phyloP scores from a whole-genome alignment of 164 flowering plant genomes.

The Euptelea pleiosperma region DNA sequence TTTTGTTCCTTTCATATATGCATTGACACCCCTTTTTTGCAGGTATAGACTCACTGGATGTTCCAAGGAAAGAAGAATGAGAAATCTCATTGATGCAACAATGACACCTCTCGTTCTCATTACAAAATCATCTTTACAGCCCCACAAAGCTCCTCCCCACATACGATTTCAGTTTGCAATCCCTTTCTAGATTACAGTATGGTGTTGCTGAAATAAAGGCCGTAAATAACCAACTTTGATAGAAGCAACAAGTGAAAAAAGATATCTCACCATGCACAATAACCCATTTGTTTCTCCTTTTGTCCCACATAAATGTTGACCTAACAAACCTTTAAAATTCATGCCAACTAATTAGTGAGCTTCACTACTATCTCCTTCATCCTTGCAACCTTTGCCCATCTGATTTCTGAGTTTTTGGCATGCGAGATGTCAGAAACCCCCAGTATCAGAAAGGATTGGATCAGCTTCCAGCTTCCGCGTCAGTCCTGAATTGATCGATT shows the following conservation, averaged over 20 bases:
- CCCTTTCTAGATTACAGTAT: neutral
- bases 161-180: neutral
- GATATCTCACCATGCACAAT: too few relatives aligned
- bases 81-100: neutral
- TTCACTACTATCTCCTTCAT: too few relatives aligned
- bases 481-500: slow-evolving; percentile 47
- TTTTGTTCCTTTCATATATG: too few relatives aligned
- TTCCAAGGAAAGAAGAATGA: neutral
- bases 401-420: too few relatives aligned
- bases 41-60: too few relatives aligned
- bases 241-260: too few relatives aligned
- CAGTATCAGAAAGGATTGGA: too few relatives aligned
- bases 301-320: slow-evolving; percentile 1
- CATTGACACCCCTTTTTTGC: too few relatives aligned
- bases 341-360: neutral
- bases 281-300: too few relatives aligned
- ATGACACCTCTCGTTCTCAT: neutral
- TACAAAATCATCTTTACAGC: neutral
- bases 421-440: too few relatives aligned
- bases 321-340: neutral
- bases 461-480: slow-evolving; percentile 42
- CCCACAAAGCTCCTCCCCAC: neutral
- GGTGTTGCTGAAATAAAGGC: too few relatives aligned
- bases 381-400: too few relatives aligned
- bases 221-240: neutral